Evolutionary conservation across 225 moss, liverwort and hornwort genomes (phyloP), one percentile per base, ranked within the genome.

Genomic region (Marchantia polymorpha): DNA sequence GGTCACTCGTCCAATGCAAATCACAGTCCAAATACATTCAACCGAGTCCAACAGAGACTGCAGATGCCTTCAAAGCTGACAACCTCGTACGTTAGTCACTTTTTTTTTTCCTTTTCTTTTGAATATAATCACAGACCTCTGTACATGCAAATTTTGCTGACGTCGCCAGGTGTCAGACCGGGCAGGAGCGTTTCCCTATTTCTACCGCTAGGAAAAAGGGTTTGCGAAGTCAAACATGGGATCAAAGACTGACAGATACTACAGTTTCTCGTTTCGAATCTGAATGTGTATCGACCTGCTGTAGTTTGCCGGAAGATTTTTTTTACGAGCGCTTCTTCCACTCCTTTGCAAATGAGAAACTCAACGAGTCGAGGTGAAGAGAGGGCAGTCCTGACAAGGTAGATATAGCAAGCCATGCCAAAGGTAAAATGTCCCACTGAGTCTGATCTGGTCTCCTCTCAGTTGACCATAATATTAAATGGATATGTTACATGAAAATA

Each of bases 401-500:
- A 30, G 61, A 67, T 73, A 29, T 12, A 53, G 50, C n/a, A 73
- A 73, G 73, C 69, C 39, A 69, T 69, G 46, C 46, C 47, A 47
- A 69, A 69, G 47, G n/a, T 23, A 23, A 64, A 64, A 22, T 69
- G 47, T 73, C 53, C 73, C 54, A 73, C 53, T 73, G 52, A 76
- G 76, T 30, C 76, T 76, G 77, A 77, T 63, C 64, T 63, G 64
- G 64, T 77, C 77, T 77, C 49, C 48, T 77, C 64, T 48, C 39
- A 77, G 64, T 49, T 77, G 76, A 71, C 61, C 70, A 66, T 77
- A 58, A 74, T 65, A 73, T 79, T 73, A 76, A 75, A 79, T 83
- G 56, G 79, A 39, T 84, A 80, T 81, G 71, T 71, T 84, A 84
- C 84, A 84, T 72, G 77, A 27, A 77, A 74, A 61, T 51, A 75